These are phyloP conservation scores for Nevesoporus exiguus DNA, from an alignment of 768 basidiomycete species.

Conservation along the genomic window DNA sequence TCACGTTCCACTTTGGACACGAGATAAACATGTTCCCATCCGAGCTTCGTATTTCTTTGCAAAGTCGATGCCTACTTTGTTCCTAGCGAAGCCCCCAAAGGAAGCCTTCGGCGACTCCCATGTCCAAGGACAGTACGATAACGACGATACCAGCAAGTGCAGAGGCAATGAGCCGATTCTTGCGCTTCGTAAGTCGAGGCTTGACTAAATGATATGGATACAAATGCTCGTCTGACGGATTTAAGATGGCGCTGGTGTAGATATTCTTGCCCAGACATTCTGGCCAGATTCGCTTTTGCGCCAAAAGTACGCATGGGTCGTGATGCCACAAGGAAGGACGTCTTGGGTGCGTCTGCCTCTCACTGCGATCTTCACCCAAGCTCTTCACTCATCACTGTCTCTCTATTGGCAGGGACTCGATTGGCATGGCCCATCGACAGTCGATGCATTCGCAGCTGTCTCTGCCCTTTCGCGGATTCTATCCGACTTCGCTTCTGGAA, in stretches of 20 bases:
- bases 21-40: slow-evolving; percentile 37
- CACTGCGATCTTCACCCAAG: neutral
- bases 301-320: slow-evolving; percentile 64
- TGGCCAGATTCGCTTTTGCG: slow-evolving; percentile 64
- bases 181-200: slow-evolving; percentile 53
- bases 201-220: neutral
- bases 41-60: slow-evolving; percentile 59
- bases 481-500: slow-evolving; percentile 19
- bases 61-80: slow-evolving; percentile 51
- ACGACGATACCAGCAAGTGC: neutral
- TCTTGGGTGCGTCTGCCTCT: slow-evolving; percentile 58
- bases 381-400: neutral
- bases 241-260: slow-evolving; percentile 84
- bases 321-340: slow-evolving; percentile 80
- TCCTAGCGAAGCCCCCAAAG: slow-evolving; percentile 56
- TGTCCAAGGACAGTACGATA: neutral
- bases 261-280: slow-evolving; percentile 50
- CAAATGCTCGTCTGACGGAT: slow-evolving; percentile 1
- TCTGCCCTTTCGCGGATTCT: slow-evolving; percentile 54
- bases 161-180: slow-evolving; percentile 48
- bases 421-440: slow-evolving; percentile 84
- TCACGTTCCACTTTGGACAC: slow-evolving; percentile 44
- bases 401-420: slow-evolving; percentile 66
- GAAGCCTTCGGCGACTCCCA: slow-evolving; percentile 24
- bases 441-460: slow-evolving; percentile 64